Evolutionary conservation across 2,329 filamentous ascomycete genomes (phyloP), one percentile per base, ranked within the genome.

Genomic region (Pleomassaria siparia): DNA sequence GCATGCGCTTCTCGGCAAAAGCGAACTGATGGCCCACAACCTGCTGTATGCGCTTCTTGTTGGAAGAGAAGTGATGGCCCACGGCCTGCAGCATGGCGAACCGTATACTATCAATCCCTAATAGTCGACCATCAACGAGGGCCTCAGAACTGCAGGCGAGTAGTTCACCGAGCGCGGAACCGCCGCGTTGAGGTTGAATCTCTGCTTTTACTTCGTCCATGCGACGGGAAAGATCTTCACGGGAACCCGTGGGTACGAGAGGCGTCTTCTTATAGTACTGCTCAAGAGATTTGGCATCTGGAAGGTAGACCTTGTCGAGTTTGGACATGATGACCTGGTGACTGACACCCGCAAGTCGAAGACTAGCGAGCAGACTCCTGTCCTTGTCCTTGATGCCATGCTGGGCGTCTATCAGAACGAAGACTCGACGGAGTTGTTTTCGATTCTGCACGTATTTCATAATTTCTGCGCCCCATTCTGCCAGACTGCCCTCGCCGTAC

Each of bases 261-360:
- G 49, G 55, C 16, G n/a, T 35, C 12, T n/a, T 32, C 20, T 55
- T 59, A 1, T 50, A 51, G 20, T 54, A 50, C 10, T 50, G 49
- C 28, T 47, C 55, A 13, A 63, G 52, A 5, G 53, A 47, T 3
- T 52, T 56, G 2, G 53, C 49, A 9, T 52, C 20, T 2, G 65
- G 64, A 2, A 70, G 54, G 20, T 63, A 69, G 2, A 70, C 18
- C 24, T 61, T 64, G 61, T 89, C 86, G 6, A 80, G 76, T 64
- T 89, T 89, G 6, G 79, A 81, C n/a, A 88, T 62, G 13, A 89
- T 72, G 13, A 89, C 72, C 63, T 88, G 85, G 62, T 84, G 82
- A 0, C 81, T 74, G 13, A 88, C 78, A 1, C 77, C 78, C n/a
- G 77, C 72, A 37, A 77, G 55, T 13, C 79, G 73, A 40, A 89